Conservation (phyloP, 2,329 filamentous ascomycete genomes). For the Colletotrichum cereale region DNA sequence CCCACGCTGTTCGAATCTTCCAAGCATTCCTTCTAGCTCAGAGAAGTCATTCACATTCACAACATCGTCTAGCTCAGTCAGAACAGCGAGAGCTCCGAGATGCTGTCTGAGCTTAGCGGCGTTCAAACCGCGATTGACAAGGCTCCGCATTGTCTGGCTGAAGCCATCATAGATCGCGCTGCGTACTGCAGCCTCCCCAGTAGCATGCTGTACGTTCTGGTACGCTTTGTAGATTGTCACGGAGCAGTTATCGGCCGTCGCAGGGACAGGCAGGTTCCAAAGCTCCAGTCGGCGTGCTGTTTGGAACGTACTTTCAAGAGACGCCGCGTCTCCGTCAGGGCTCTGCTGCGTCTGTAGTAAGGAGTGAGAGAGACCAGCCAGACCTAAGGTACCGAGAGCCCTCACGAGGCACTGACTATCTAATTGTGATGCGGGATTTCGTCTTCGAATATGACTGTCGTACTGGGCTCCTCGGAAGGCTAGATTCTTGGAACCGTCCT, state of each 20-base stretch:
- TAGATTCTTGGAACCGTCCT: slow-evolving; percentile 86
- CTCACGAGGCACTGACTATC: slow-evolving; percentile 80
- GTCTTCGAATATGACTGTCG: slow-evolving; percentile 81
- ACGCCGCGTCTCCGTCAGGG: slow-evolving; percentile 67
- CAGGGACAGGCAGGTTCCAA: slow-evolving; percentile 88
- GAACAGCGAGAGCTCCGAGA: slow-evolving; percentile 74
- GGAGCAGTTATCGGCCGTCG: slow-evolving; percentile 70
- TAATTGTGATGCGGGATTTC: slow-evolving; percentile 64
- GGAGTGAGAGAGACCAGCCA: slow-evolving; percentile 87
- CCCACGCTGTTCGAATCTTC: slow-evolving; percentile 73
- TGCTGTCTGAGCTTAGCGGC: slow-evolving; percentile 66
- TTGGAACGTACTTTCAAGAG: slow-evolving; percentile 79
- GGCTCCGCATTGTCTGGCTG: slow-evolving; percentile 68
- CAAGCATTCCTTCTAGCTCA: slow-evolving; percentile 72
- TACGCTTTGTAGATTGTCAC: slow-evolving; percentile 84
- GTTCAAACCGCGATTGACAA: slow-evolving; percentile 63
- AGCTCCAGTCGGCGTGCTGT: slow-evolving; percentile 87
- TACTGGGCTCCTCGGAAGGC: slow-evolving; percentile 92
- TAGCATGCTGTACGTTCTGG: slow-evolving; percentile 79
- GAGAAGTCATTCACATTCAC: slow-evolving; percentile 70
- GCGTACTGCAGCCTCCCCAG: slow-evolving; percentile 65
- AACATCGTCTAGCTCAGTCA: slow-evolving; percentile 87
- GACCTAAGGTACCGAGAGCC: slow-evolving; percentile 82
- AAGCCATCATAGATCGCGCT: slow-evolving; percentile 74
- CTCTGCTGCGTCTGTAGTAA: slow-evolving; percentile 77